Evolutionary conservation across 306 rosid species (phyloP), one percentile per base, ranked within the genome.

Genomic region (Vachellia collinsii): DNA sequence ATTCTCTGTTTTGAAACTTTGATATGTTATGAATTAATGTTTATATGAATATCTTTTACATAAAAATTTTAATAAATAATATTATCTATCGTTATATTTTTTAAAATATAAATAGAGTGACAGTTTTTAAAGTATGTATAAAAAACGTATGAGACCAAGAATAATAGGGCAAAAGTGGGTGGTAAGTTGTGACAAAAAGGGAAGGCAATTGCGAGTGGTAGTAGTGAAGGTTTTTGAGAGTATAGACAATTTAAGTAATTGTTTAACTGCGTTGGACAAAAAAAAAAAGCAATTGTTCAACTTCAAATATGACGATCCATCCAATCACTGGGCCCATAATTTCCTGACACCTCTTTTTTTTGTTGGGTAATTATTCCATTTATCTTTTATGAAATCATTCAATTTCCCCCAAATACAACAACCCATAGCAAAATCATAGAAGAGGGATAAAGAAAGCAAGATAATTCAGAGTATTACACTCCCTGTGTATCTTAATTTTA

Each of bases 281-380:
- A 29, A 29, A 29, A 29, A 29, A 29, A 29, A 29, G 34, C 2
- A 29, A 29, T 29, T 29, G 34, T 29, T 29, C 2, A 37, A 3
- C 41, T 36, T 62, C 12, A 51, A 23, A 13, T 14, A 54, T 19
- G 73, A 68, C 38, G 72, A 78, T 69, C 63, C 11, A 75, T 79
- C 76, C 39, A 64, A 72, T 43, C 76, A 70, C 65, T 80, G 83
- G 85, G 85, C 77, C 84, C 83, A 58, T 79, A 76, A 76, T 76
- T 68, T 80, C 25, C 83, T 51, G 68, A 36, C 53, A 74, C 8
- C 2, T 66, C n/a, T 38, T 2, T 72, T 79, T 76, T 23, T 44
- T 59, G n/a, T 23, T 44, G 58, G 62, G 8, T 1, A 4, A 58
- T 58, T 22, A 58, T 10, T 58, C 64, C 63, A 56, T 56, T 56